Evolutionary conservation across 495 filamentous ascomycete species (phyloP), one percentile per base, ranked within the genome.

Genomic region (Xylaria acuta): DNA sequence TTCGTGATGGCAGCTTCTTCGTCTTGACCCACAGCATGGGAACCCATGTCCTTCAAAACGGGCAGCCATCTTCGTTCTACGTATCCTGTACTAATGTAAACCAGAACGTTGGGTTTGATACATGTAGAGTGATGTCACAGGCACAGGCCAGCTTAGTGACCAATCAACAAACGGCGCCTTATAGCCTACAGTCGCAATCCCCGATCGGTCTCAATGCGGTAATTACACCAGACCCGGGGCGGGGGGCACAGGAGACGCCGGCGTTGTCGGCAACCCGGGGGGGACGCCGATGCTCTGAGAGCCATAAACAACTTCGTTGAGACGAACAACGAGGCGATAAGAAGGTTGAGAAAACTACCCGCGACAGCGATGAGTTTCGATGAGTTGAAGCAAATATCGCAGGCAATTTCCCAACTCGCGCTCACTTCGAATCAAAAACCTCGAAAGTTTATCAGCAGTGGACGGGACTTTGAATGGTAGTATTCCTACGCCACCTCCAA

Each of bases 1-100:
- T 87, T 47, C 72, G 74, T 11, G 83, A 86, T 49, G 85, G 84
- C 11, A 84, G 82, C 9, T 82, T 87, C 72, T 86, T 86, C 64
- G 75, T 86, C 34, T 77, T 85, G 56, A 78, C 84, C 0, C 79
- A 82, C 32, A 78, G 79, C 36, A 75, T 81, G 14, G 76, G 75
- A 49, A 73, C 84, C 3, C 82, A 80, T 20, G 76, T 74, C 41
- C 75, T 77, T 12, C 76, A 78, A 0, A 73, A 78, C 3, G 81
- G 76, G 38, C 73, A 74, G 49, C 67, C 78, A 14, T 71, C 81
- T 6, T 70, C 75, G 12, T 78, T 80, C 25, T 76, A 72, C 67
- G 70, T 75, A 53, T 75, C 74, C 25, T 69, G 69, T 11, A 49
- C 60, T 40, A 75, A 78, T 51, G 75, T 70, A 62, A 77, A 77